phyloP scores from a whole-genome alignment of 805 yeast species.

The Priceomyces melissophilus region DNA sequence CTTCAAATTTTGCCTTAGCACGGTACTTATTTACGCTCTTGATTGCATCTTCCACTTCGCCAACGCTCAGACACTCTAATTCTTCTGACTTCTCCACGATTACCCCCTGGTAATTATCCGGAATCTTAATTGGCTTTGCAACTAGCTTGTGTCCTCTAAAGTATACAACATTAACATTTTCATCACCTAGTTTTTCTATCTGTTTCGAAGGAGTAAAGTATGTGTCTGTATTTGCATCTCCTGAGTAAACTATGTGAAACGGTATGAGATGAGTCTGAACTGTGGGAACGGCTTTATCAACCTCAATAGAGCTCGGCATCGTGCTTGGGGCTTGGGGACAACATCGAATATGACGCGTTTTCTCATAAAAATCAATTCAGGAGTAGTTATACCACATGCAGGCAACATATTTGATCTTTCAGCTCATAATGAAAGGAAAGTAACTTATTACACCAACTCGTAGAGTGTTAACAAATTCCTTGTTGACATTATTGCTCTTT shows the following conservation, averaged over 20 bases:
- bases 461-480: too few relatives aligned
- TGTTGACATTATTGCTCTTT: too few relatives aligned
- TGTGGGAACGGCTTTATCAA: conserved; percentile 8
- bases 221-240: conserved; percentile 29
- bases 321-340: not conserved
- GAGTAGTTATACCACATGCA: too few relatives aligned
- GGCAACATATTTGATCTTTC: too few relatives aligned
- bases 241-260: conserved; percentile 24
- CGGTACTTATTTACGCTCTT: conserved; percentile 19
- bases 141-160: conserved; percentile 35
- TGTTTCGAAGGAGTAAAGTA: conserved; percentile 30
- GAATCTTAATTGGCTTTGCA: conserved; percentile 18
- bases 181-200: conserved; percentile 11
- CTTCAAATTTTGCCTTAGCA: conserved; percentile 21
- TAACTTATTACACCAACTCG: too few relatives aligned
- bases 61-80: conserved; percentile 11
- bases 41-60: conserved; percentile 11
- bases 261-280: conserved; percentile 24
- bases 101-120: conserved; percentile 20
- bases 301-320: conserved; percentile 5
- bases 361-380: too few relatives aligned
- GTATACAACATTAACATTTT: conserved; percentile 19
- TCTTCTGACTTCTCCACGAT: conserved; percentile 23
- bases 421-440: too few relatives aligned
- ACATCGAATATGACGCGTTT: too few relatives aligned